phyloP scores from a whole-genome alignment of 257 asterid genomes.

The Nicotiana knightiana region DNA sequence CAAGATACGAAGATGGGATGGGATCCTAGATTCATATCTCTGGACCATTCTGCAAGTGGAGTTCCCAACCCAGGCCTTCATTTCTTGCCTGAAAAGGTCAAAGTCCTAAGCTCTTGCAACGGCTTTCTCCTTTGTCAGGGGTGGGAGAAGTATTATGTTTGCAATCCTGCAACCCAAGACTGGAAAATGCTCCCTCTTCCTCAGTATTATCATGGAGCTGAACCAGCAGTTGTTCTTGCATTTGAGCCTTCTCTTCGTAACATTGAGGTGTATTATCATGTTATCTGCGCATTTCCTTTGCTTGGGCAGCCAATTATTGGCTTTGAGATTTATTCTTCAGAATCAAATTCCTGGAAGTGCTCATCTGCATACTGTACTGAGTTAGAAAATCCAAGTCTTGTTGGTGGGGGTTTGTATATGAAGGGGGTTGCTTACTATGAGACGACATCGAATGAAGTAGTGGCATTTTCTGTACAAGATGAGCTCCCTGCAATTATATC shows the following conservation, averaged over 20 bases:
- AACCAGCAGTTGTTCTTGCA: slow-evolving; percentile 34
- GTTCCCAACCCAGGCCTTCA: slow-evolving; percentile 20
- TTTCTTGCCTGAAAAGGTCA: slow-evolving; percentile 20
- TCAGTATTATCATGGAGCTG: slow-evolving; percentile 12
- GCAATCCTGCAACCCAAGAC: slow-evolving; percentile 40
- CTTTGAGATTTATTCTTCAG: slow-evolving; percentile 40
- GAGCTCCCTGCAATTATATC: slow-evolving; percentile 23
- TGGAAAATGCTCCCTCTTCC: slow-evolving; percentile 35
- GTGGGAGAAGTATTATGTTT: slow-evolving; percentile 23
- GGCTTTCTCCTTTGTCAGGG: slow-evolving; percentile 40
- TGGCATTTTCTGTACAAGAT: slow-evolving; percentile 26
- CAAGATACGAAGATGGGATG: neutral
- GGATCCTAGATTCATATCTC: slow-evolving; percentile 12
- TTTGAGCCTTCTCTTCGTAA: slow-evolving; percentile 33
- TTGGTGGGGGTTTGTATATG: slow-evolving; percentile 28
- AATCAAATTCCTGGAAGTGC: slow-evolving; percentile 21
- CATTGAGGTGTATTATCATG: slow-evolving; percentile 24
- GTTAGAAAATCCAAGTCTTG: slow-evolving; percentile 4
- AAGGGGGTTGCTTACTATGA: slow-evolving; percentile 43
- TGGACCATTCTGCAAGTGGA: slow-evolving; percentile 27
- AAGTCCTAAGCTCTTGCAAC: slow-evolving; percentile 27
- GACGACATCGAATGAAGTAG: slow-evolving; percentile 17
- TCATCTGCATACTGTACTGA: slow-evolving; percentile 11
- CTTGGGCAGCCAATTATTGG: slow-evolving; percentile 11
- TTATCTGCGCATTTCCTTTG: slow-evolving; percentile 26